Percentiles rank a stretch among this genome's conserved stretches.
Evolutionary conservation across 1,284 basidiomycete species (phyloP).

Genomic region (Kwoniella shivajii): DNA sequence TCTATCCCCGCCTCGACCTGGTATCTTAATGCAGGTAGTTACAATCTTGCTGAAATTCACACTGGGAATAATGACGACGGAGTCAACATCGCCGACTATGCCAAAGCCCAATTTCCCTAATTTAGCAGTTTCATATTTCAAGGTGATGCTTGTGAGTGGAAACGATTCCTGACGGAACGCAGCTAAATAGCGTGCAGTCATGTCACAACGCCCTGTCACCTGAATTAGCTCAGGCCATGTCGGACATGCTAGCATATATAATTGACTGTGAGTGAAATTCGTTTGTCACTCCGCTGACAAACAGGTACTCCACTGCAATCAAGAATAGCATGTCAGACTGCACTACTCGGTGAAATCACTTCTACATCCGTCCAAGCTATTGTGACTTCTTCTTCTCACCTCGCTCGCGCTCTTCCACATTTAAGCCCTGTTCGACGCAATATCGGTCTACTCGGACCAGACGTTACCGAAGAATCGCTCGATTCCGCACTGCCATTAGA

Average conservation of each 20-base stretch:
- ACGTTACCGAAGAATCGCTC: constrained; percentile 10
- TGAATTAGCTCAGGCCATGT: constrained; percentile 15
- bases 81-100: constrained; percentile 21
- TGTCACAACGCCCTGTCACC: constrained; percentile 8
- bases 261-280: constrained; percentile 31
- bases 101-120: constrained; percentile 45
- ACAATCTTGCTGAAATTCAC: constrained; percentile 40
- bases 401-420: constrained; percentile 33
- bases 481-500: constrained; percentile 36
- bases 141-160: constrained; percentile 35
- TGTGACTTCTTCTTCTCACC: constrained; percentile 15
- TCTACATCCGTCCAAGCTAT: constrained; percentile 25
- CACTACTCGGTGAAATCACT: constrained; percentile 36
- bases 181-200: constrained; percentile 9
- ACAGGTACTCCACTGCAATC: constrained; percentile 30
- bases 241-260: constrained; percentile 39
- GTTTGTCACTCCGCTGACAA: neutral
- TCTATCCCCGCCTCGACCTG: constrained; percentile 32
- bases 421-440: constrained; percentile 29
- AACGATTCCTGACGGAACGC: neutral
- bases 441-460: constrained; percentile 29
- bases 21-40: constrained; percentile 31
- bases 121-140: constrained; percentile 35
- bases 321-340: constrained; percentile 27
- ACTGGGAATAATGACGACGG: constrained; percentile 29